A percentile compares a stretch with the other conserved stretches of the same genome.
Conservation (phyloP, 163 green algal genomes). For the Scenedesmus sp. region DNA sequence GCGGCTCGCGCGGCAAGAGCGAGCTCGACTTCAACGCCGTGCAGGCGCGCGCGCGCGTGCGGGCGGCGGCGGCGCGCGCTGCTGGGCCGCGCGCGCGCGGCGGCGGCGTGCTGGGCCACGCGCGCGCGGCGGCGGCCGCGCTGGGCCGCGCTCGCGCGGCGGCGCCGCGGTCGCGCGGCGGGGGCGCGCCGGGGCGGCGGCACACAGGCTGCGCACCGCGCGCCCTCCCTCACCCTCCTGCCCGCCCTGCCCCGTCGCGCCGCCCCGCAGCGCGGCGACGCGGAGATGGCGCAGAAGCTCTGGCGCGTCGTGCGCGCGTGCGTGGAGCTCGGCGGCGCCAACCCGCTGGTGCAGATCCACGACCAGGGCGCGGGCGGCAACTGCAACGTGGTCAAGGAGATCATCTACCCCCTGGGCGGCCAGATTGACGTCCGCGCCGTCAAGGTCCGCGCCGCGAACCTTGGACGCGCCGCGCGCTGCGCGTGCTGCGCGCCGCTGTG, state of each 20-base stretch:
- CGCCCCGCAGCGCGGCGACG: conserved; percentile 84
- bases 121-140: too few relatives aligned
- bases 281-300: conserved; percentile 98
- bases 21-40: conserved; percentile 99
- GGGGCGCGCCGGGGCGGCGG: too few relatives aligned
- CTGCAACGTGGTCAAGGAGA: conserved; percentile 99
- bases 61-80: too few relatives aligned
- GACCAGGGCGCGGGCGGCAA: conserved; percentile 98
- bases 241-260: neutral
- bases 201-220: neutral
- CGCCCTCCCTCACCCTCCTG: neutral
- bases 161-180: too few relatives aligned
- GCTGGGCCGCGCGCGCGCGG: too few relatives aligned
- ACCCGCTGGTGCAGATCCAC: conserved; percentile 98
- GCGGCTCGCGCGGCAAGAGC: conserved; percentile 72
- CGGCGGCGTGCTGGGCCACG: too few relatives aligned
- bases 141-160: too few relatives aligned
- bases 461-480: too few relatives aligned
- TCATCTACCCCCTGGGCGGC: conserved; percentile 98
- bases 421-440: conserved; percentile 95
- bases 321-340: conserved; percentile 93
- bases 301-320: conserved; percentile 96
- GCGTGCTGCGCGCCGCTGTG: too few relatives aligned
- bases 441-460: conserved; percentile 54
- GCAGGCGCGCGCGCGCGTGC: conserved; percentile 74